Percentiles rank a stretch among this genome's conserved stretches.
Conservation (phyloP, 345 rosid genomes). For the Arabis alpina region DNA sequence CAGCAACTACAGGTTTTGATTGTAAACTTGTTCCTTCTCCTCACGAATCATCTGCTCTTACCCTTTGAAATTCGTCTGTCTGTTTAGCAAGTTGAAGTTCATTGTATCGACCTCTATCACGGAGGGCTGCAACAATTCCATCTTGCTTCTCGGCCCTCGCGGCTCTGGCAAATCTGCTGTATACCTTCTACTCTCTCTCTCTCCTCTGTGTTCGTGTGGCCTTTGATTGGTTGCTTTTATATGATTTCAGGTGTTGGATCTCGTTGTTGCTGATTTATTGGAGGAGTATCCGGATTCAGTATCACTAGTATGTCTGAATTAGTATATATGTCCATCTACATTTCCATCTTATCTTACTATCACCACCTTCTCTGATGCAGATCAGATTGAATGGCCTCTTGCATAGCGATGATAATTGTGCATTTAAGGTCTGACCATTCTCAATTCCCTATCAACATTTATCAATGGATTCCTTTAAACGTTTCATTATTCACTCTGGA, state of each 20-base stretch:
- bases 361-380: conserved; percentile 51
- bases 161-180: conserved; percentile 91
- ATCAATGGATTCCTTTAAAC: not conserved
- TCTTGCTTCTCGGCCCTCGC: conserved; percentile 91
- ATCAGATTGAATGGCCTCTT: conserved; percentile 85
- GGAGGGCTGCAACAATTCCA: conserved; percentile 87
- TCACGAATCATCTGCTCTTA: not conserved
- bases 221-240: not conserved
- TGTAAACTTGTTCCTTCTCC: too few species aligned
- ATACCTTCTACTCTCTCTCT: conserved; percentile 19
- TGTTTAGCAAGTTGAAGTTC: conserved; percentile 73
- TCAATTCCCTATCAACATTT: not conserved
- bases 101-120: conserved; percentile 71
- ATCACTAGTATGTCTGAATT: conserved; percentile 59
- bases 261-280: conserved; percentile 69
- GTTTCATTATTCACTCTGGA: not conserved
- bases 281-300: conserved; percentile 70
- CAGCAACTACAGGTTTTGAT: conserved; percentile 72
- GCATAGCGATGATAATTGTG: conserved; percentile 82
- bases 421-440: conserved; percentile 64
- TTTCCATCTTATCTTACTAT: conserved; percentile 1
- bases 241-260: conserved; percentile 72
- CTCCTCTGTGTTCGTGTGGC: not conserved
- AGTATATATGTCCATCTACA: not conserved
- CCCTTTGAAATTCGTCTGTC: not conserved